These are phyloP conservation scores for Nidularia pulvinata DNA, from an alignment of 768 basidiomycete genomes.

Conservation along the genomic window DNA sequence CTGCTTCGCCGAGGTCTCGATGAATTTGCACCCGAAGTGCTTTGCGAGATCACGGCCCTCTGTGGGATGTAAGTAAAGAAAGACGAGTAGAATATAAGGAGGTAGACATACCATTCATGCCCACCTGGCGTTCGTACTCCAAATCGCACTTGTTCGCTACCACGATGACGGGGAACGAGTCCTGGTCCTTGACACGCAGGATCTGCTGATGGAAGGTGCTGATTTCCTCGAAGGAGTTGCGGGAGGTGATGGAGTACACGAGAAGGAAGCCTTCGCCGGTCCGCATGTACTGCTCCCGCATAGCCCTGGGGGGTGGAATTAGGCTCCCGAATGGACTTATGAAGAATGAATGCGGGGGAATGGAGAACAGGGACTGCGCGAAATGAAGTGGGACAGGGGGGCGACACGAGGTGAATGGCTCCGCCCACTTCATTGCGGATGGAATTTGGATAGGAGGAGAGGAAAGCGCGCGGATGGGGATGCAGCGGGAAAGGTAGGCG, in stretches of 20 bases:
- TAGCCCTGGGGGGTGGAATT: slow-evolving; percentile 57
- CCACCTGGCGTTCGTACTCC: slow-evolving; percentile 95
- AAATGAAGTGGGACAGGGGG: no score
- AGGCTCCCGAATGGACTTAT: neutral
- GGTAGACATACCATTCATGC: slow-evolving; percentile 76
- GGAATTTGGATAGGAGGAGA: neutral
- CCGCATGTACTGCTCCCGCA: slow-evolving; percentile 99
- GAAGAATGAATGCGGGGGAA: neutral
- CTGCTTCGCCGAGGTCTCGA: slow-evolving; percentile 96
- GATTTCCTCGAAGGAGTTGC: slow-evolving; percentile 97
- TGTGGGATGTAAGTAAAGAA: slow-evolving; percentile 20
- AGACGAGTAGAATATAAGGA: neutral
- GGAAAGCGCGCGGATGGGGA: neutral
- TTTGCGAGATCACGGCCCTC: slow-evolving; percentile 98
- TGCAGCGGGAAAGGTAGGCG: slow-evolving; percentile 1
- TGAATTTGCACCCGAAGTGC: slow-evolving; percentile 92
- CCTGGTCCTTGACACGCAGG: slow-evolving; percentile 94
- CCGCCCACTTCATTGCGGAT: neutral
- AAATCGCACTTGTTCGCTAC: slow-evolving; percentile 99
- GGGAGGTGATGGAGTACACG: slow-evolving; percentile 98
- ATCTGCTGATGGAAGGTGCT: slow-evolving; percentile 96
- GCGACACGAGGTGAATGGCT: neutral
- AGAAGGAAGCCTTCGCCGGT: slow-evolving; percentile 98
- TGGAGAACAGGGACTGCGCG: neutral
- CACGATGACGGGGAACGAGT: slow-evolving; percentile 92